phyloP scores from a whole-genome alignment of 139 green algal genomes.

The Limnomonas spitsbergensis region DNA sequence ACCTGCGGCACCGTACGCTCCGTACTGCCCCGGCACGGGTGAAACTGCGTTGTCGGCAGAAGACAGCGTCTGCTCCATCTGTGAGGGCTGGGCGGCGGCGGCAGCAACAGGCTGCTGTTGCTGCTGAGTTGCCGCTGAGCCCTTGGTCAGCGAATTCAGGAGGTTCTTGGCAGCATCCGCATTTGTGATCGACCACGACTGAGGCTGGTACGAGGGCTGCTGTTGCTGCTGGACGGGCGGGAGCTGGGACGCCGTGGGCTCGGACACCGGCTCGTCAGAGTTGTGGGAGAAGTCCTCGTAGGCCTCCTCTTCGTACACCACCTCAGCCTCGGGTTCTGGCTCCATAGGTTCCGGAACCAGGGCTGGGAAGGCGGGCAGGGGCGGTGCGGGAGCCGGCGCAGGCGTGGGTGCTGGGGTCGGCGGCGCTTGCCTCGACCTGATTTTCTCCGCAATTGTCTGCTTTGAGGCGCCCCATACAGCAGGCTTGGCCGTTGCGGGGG shows the following conservation, averaged over 20 bases:
- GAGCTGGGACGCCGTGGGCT: not conserved
- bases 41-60: conserved; percentile 7
- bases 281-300: not conserved
- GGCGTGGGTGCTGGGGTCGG: not conserved
- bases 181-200: not conserved
- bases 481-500: not conserved
- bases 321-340: not conserved
- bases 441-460: conserved; percentile 16
- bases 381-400: not conserved
- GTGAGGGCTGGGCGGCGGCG: not conserved
- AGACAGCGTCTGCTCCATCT: conserved; percentile 3
- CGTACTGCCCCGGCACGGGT: not conserved
- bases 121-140: not conserved
- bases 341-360: not conserved
- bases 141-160: conserved; percentile 8
- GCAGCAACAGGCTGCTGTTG: conserved; percentile 5
- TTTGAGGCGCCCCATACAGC: conserved; percentile 11
- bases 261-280: not conserved
- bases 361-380: too few species aligned
- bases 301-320: not conserved
- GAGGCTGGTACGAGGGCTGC: not conserved
- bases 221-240: not conserved
- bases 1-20: not conserved
- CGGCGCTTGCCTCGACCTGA: not conserved
- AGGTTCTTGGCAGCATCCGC: conserved; percentile 12